These are phyloP conservation scores for Pinus tabuliformis DNA, from an alignment of 75 land plant species.

Conservation along the genomic window DNA sequence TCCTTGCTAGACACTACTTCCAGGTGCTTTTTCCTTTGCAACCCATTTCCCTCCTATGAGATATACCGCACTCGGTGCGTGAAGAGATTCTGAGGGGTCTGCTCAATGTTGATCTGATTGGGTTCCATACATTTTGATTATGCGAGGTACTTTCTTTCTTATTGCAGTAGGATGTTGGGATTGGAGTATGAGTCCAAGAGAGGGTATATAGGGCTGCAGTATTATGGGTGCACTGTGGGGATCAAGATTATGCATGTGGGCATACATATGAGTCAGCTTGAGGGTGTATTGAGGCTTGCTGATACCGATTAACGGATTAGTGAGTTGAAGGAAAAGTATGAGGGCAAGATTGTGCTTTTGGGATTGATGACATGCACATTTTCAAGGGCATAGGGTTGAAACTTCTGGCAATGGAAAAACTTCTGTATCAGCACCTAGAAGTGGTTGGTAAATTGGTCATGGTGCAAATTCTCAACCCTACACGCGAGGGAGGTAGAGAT, in stretches of 20 bases:
- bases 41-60: conserved; percentile 92
- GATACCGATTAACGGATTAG: conserved; percentile 37
- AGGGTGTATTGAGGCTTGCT: conserved; percentile 35
- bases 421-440: conserved; percentile 57
- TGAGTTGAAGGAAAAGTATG: conserved; percentile 45
- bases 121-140: conserved; percentile 87
- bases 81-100: conserved; percentile 69
- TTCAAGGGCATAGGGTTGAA: conserved; percentile 84
- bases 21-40: conserved; percentile 67
- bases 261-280: conserved; percentile 60
- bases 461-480: conserved; percentile 48
- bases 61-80: conserved; percentile 75
- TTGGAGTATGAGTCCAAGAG: conserved; percentile 64
- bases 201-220: conserved; percentile 60
- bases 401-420: conserved; percentile 71
- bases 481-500: conserved; percentile 70
- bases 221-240: conserved; percentile 52
- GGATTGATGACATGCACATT: conserved; percentile 84
- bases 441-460: conserved; percentile 54
- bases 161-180: conserved; percentile 75
- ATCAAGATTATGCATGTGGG: conserved; percentile 85
- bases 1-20: too few species aligned
- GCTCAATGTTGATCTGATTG: conserved; percentile 76
- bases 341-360: conserved; percentile 55
- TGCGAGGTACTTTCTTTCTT: conserved; percentile 81